A percentile compares a stretch with the other conserved stretches of the same genome.
Conservation (phyloP, 208 protist genomes). For the Phytomonas sp. region DNA sequence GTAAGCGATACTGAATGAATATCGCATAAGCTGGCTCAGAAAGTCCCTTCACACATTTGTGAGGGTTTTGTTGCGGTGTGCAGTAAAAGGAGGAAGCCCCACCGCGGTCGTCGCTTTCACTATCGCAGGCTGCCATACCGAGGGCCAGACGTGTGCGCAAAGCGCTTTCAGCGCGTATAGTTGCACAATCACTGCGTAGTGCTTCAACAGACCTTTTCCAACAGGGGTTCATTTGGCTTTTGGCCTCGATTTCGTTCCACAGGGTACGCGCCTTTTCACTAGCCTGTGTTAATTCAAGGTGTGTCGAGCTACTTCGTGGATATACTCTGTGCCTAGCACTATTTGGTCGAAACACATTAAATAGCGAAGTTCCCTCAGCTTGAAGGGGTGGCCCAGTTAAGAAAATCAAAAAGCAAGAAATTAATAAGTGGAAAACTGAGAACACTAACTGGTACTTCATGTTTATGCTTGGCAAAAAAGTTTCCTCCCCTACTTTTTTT, state of each 20-base stretch:
- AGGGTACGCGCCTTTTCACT: conserved; percentile 23
- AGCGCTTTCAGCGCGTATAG: conserved; percentile 34
- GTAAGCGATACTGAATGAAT: conserved; percentile 83
- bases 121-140: conserved; percentile 70
- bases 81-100: conserved; percentile 26
- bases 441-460: not conserved
- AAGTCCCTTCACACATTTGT: conserved; percentile 43
- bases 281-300: not conserved
- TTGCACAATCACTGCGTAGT: conserved; percentile 35
- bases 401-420: conserved; percentile 9
- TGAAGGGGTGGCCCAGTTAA: not conserved
- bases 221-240: conserved; percentile 42
- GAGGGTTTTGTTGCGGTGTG: conserved; percentile 4
- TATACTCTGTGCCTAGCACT: too few relatives aligned
- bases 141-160: conserved; percentile 63
- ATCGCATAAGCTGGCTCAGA: conserved; percentile 54
- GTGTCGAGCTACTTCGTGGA: not conserved
- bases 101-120: conserved; percentile 45
- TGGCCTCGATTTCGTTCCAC: conserved; percentile 39
- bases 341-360: not conserved
- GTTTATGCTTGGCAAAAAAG: not conserved
- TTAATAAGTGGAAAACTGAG: not conserved
- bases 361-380: conserved; percentile 2
- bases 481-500: not conserved
- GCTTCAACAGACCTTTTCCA: conserved; percentile 56